phyloP scores from a whole-genome alignment of 2,329 filamentous ascomycete genomes.

The Blastomyces emzantsi region DNA sequence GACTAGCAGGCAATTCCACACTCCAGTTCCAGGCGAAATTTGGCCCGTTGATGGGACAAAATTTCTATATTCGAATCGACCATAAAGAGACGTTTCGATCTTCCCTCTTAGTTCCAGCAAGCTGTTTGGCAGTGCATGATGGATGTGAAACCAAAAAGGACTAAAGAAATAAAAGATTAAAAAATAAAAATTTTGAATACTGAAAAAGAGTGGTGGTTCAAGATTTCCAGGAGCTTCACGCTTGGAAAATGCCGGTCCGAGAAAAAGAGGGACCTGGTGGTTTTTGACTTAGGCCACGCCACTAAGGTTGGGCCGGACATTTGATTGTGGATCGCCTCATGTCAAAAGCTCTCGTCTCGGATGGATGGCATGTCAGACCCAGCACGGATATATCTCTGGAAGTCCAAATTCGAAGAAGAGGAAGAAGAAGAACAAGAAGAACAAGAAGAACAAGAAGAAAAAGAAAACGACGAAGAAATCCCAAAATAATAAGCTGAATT shows the following conservation, averaged over 20 bases:
- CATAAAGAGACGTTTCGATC: background rate
- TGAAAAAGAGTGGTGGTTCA: too few relatives aligned
- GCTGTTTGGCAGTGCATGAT: too few relatives aligned
- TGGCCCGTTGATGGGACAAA: background rate
- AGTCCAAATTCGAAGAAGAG: too few relatives aligned
- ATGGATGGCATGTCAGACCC: background rate
- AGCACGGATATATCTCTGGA: background rate
- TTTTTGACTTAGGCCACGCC: background rate
- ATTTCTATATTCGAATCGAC: background rate
- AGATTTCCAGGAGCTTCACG: background rate
- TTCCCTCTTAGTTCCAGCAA: too few relatives aligned
- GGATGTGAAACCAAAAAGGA: too few relatives aligned
- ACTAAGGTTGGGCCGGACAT: background rate
- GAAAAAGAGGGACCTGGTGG: background rate
- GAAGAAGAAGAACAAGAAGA: too few relatives aligned
- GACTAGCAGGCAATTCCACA: background rate
- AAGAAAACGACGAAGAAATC: background rate
- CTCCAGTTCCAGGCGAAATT: background rate
- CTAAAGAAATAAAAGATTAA: too few relatives aligned
- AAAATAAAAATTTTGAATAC: too few relatives aligned
- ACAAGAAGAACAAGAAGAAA: too few relatives aligned
- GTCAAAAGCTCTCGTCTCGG: background rate
- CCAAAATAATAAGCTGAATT: background rate
- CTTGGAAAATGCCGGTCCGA: background rate
- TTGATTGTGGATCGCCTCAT: too few relatives aligned